Conservation (phyloP, 2,329 filamentous ascomycete species). For the Neophaeococcomyces aloes region DNA sequence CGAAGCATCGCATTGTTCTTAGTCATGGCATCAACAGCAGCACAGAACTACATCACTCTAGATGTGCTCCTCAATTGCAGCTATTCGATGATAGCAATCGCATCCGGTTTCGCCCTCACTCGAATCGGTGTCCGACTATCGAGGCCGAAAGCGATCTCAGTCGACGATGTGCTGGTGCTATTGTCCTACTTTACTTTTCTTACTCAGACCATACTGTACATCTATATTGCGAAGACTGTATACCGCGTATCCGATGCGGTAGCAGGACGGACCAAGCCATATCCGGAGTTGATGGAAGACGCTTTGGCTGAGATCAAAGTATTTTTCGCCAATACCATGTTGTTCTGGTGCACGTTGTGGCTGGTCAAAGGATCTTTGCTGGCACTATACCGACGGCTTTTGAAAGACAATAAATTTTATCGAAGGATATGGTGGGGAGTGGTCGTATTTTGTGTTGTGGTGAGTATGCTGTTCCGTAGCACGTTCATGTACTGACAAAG, state of each 20-base stretch:
- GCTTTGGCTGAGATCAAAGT: conserved; percentile 26
- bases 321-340: conserved; percentile 31
- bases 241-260: conserved; percentile 25
- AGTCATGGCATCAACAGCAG: no score
- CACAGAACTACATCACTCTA: conserved; percentile 11
- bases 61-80: conserved; percentile 6
- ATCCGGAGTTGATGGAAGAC: conserved; percentile 26
- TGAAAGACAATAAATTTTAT: conserved; percentile 26
- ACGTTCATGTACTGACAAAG: not conserved
- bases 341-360: conserved; percentile 33
- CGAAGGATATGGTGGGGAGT: conserved; percentile 30
- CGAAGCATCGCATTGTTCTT: no score
- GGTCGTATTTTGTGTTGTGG: conserved; percentile 26
- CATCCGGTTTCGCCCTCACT: conserved; percentile 13
- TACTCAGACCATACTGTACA: conserved; percentile 25
- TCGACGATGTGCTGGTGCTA: conserved; percentile 24
- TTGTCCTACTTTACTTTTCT: conserved; percentile 24
- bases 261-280: conserved; percentile 20
- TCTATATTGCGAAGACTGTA: conserved; percentile 17
- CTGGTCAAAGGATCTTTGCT: conserved; percentile 32
- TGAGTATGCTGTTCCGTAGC: conserved; percentile 16
- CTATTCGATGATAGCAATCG: conserved; percentile 19
- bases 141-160: conserved; percentile 16
- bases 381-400: conserved; percentile 30
- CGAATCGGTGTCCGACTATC: conserved; percentile 16